Evolutionary conservation across 371 early-diverging fungal genomes (phyloP).

Genomic region (Haplosporangium sp.): DNA sequence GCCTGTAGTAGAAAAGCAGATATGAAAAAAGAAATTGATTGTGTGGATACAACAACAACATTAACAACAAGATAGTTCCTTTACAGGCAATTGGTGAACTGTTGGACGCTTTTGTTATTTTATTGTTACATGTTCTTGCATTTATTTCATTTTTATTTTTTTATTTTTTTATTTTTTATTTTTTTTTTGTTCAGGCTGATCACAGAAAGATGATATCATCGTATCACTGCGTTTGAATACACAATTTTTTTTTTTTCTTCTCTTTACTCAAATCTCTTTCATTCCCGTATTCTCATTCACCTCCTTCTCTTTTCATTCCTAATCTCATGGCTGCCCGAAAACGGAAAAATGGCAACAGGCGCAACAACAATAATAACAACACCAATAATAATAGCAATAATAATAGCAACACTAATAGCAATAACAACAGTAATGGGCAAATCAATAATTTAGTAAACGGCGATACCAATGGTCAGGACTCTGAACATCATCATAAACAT

Average conservation of each 20-base stretch:
- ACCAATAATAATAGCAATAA: neutral
- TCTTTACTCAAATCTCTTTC: neutral
- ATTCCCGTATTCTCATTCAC: neutral
- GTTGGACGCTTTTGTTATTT: too few relatives aligned
- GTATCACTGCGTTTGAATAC: too few relatives aligned
- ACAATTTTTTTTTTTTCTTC: neutral
- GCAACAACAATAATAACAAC: neutral
- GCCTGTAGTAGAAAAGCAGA: too few relatives aligned
- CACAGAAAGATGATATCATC: too few relatives aligned
- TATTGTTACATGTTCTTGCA: too few relatives aligned
- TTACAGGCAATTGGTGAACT: too few relatives aligned
- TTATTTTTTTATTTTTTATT: too few relatives aligned
- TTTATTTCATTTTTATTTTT: too few relatives aligned
- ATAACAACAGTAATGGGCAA: neutral
- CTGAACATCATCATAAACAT: neutral
- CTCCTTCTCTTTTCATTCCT: neutral
- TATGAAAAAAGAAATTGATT: too few relatives aligned
- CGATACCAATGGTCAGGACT: neutral
- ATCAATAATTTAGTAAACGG: neutral
- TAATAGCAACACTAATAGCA: neutral
- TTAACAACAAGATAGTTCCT: too few relatives aligned
- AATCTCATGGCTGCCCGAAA: constrained; percentile 32
- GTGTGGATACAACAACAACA: too few relatives aligned
- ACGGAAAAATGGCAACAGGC: constrained; percentile 22
- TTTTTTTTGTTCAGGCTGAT: too few relatives aligned